Conservation (phyloP, 345 rosid species). For the Streptanthus diversifolius region DNA sequence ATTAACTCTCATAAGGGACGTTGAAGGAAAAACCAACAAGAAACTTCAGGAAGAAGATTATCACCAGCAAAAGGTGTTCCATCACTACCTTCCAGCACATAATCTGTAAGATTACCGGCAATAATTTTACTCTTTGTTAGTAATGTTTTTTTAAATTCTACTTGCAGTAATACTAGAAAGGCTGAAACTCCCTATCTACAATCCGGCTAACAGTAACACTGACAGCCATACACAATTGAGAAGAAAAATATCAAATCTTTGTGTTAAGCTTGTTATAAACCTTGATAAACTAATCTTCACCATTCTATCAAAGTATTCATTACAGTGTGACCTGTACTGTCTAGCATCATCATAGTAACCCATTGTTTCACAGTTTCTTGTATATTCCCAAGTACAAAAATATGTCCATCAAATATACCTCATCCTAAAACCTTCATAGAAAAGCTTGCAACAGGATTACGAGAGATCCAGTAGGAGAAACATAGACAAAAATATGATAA, state of each 20-base stretch:
- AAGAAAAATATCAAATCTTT: not conserved
- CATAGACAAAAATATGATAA: not conserved
- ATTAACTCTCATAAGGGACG: not conserved
- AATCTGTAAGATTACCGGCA: conserved; percentile 48
- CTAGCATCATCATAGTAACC: not conserved
- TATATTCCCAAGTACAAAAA: not conserved
- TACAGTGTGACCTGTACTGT: not conserved
- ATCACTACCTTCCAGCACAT: conserved; percentile 90
- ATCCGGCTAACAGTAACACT: conserved; percentile 6
- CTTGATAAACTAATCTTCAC: not conserved
- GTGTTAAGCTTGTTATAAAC: not conserved
- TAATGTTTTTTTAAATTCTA: not conserved
- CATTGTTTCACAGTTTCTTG: not conserved
- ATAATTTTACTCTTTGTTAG: not conserved
- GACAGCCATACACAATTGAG: not conserved
- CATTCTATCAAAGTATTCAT: not conserved
- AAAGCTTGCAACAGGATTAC: not conserved
- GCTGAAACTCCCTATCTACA: not conserved
- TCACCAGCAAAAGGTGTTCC: conserved; percentile 98
- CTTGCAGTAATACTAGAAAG: not conserved
- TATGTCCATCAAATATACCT: conserved; percentile 5
- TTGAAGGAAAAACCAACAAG: conserved; percentile 13
- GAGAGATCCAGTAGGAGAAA: not conserved
- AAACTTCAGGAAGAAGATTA: conserved; percentile 17
- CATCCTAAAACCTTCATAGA: conserved; percentile 2